Evolutionary conservation across 345 rosid species (phyloP), one percentile per base, ranked within the genome.

Genomic region (Rhizophora apiculata): DNA sequence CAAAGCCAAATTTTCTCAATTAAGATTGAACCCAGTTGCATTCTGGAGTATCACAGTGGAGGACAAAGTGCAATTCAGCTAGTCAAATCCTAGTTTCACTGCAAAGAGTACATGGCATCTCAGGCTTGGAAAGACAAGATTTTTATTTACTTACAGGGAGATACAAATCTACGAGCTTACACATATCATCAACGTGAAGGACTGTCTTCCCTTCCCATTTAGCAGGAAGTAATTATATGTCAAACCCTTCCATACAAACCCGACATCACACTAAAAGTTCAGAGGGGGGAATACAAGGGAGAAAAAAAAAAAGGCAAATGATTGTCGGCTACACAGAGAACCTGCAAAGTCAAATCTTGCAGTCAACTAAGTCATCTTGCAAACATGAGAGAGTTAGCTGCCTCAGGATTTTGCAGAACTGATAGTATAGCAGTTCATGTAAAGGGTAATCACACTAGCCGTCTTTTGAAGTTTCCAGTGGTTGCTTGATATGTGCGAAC

Each of bases 401-500:
- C 77, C 22, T 68, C 76, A 56, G 72, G 74, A 77, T 79, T 67
- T 65, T 6, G 24, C 65, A 63, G 65, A 65, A 64, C 26, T 31
- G 6, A 34, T 13, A 39, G 27, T 65, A 26, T 46, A 64, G 15
- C 46, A 22, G 62, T 43, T 52, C 46, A 24, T 62, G 52, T 21
- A 64, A 64, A 34, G 26, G 53, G 16, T 6, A 19, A 30, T 74
- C 77, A 68, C 26, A 81, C 29, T 39, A 85, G 85, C 69, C 92
- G 85, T 67, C 93, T 86, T 71, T 81, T 86, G 78, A 95, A 82
- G 87, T 81, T 90, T 63, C 92, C 73, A 36, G 96, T 87, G n/a
- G 99, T 88, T 20, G 93, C 62, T 66, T 87, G 90, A 82, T 91
- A 94, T 39, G 93, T 81, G 36, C 93, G 96, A 30, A 86, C 90